phyloP scores from a whole-genome alignment of 495 filamentous ascomycete species.

The Neurospora intermedia region DNA sequence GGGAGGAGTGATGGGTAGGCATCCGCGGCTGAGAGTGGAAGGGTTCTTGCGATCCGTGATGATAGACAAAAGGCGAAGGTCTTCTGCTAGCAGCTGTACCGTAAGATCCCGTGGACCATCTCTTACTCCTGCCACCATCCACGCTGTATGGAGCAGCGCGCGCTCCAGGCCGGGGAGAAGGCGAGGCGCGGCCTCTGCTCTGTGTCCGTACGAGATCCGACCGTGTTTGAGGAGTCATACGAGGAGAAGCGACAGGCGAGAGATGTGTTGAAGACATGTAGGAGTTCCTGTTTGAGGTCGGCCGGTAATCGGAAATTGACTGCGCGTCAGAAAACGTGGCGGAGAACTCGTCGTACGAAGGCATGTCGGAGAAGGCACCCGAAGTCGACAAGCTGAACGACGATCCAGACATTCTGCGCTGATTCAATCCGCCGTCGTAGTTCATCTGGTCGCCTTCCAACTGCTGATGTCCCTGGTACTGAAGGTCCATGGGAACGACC shows the following conservation, averaged over 20 bases:
- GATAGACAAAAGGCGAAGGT: constrained; percentile 45
- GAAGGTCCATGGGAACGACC: constrained; percentile 37
- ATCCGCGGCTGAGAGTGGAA: constrained; percentile 34
- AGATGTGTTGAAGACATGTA: constrained; percentile 49
- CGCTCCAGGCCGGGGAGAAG: constrained; percentile 52
- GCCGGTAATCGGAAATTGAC: constrained; percentile 46
- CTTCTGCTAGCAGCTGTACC: constrained; percentile 40
- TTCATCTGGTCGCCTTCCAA: constrained; percentile 30
- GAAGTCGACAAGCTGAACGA: constrained; percentile 48
- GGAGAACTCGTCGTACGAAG: constrained; percentile 50
- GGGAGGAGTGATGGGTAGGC: constrained; percentile 42
- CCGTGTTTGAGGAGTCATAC: constrained; percentile 45
- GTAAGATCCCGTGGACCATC: constrained; percentile 62
- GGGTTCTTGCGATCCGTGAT: constrained; percentile 36
- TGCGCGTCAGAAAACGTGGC: constrained; percentile 44
- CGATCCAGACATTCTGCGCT: constrained; percentile 46
- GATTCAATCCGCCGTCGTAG: constrained; percentile 31
- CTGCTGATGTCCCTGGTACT: constrained; percentile 36
- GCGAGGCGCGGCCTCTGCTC: constrained; percentile 51
- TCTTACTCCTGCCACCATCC: constrained; percentile 50
- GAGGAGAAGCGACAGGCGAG: constrained; percentile 48
- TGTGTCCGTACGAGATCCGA: constrained; percentile 47
- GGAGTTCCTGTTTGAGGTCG: constrained; percentile 45
- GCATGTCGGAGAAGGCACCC: constrained; percentile 46
- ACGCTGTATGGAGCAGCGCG: constrained; percentile 54